Evolutionary conservation across 2,329 filamentous ascomycete species (phyloP).

Genomic region (Botryotinia convoluta): DNA sequence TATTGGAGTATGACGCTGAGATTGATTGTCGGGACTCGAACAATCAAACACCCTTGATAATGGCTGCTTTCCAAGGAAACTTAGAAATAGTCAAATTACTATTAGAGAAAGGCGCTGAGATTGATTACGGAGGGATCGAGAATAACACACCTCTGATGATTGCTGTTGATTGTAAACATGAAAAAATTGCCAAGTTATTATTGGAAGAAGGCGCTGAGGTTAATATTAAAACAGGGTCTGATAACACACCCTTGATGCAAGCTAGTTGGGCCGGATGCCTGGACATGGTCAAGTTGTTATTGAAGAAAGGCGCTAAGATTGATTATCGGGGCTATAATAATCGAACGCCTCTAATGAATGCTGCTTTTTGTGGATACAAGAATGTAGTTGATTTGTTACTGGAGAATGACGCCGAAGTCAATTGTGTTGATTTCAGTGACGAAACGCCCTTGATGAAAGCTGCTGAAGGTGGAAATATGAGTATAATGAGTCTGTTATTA

Average conservation of each 20-base stretch:
- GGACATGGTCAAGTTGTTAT: slow-evolving; percentile 24
- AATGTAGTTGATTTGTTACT: neutral
- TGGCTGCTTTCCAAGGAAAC: neutral
- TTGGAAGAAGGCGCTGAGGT: neutral
- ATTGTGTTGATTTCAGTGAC: neutral
- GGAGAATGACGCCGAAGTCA: neutral
- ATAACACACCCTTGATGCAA: slow-evolving; percentile 7
- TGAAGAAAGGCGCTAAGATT: neutral
- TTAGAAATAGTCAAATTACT: slow-evolving; percentile 10
- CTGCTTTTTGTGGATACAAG: neutral
- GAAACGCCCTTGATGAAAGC: slow-evolving; percentile 25
- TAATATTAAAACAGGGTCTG: neutral
- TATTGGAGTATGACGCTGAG: neutral
- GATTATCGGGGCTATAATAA: neutral
- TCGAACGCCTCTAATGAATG: neutral
- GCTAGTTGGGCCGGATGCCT: slow-evolving; percentile 13
- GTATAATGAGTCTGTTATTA: neutral
- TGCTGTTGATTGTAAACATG: fast-evolving
- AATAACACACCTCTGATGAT: too few species aligned
- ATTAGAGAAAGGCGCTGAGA: neutral
- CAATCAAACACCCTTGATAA: neutral
- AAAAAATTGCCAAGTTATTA: neutral
- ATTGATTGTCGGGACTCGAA: neutral
- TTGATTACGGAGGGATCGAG: too few species aligned
- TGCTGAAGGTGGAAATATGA: neutral